Conservation (phyloP, 495 filamentous ascomycete genomes). For the Penicillium paradoxum region DNA sequence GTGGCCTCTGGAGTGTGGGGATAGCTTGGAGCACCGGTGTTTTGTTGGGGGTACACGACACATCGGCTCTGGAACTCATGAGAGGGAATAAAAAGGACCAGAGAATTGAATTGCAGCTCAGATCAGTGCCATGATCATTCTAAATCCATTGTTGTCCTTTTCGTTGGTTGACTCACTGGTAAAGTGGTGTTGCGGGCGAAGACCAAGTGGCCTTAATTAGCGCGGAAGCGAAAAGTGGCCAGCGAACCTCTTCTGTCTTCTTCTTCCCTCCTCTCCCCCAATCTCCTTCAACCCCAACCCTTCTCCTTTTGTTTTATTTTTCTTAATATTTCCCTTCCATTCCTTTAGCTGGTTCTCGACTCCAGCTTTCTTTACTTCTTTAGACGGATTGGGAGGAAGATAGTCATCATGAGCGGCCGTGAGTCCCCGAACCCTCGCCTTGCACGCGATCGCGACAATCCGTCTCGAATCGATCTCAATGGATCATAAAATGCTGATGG, state of each 20-base stretch:
- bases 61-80: background rate
- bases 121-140: background rate
- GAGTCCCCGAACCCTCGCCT: constrained; percentile 25
- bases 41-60: background rate
- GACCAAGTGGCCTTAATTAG: constrained; percentile 48
- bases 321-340: constrained; percentile 37
- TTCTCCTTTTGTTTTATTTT: constrained; percentile 35
- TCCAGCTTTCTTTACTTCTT: constrained; percentile 42
- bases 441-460: constrained; percentile 36
- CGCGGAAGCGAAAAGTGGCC: constrained; percentile 43
- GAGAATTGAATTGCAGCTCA: constrained; percentile 1
- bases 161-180: constrained; percentile 11
- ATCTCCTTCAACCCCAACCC: constrained; percentile 32
- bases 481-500: constrained; percentile 20
- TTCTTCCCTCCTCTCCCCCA: constrained; percentile 34
- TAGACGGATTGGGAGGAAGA: constrained; percentile 32
- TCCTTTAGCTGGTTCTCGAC: constrained; percentile 53
- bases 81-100: background rate
- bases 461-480: constrained; percentile 25
- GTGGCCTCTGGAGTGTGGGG: constrained; percentile 12
- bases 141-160: background rate
- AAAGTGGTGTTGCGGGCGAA: constrained; percentile 20
- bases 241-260: constrained; percentile 35
- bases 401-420: constrained; percentile 47
- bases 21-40: background rate